Evolutionary conservation across 2,329 filamentous ascomycete species (phyloP).

Genomic region (Phialophora verrucosa): DNA sequence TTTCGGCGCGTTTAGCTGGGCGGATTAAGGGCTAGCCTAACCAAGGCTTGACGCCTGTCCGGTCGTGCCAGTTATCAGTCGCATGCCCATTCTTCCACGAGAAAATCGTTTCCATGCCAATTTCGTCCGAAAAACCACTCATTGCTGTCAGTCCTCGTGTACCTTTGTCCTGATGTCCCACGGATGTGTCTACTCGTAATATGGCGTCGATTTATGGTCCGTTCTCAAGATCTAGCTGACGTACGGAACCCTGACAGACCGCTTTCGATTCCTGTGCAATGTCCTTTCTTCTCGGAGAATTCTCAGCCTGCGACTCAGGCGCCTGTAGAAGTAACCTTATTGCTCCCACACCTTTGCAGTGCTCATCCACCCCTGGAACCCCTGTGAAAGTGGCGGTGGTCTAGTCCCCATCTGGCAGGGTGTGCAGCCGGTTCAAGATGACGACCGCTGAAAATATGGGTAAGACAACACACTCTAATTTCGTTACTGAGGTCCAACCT

Average conservation of each 20-base stretch:
- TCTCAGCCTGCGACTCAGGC: not conserved
- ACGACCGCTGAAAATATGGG: constrained; percentile 5
- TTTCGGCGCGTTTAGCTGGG: constrained; percentile 5
- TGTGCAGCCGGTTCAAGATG: not conserved
- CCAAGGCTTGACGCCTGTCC: not conserved
- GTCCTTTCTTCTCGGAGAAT: constrained; percentile 16
- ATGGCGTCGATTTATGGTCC: not conserved
- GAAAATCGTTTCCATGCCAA: constrained; percentile 13
- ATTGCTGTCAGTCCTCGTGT: not conserved
- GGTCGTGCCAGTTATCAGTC: constrained; percentile 3
- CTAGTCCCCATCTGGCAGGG: constrained; percentile 17
- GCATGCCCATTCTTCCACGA: constrained; percentile 1
- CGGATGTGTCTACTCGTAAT: not conserved
- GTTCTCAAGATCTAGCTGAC: not conserved
- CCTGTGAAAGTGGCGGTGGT: constrained; percentile 17
- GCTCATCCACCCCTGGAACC: constrained; percentile 6
- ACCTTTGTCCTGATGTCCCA: not conserved
- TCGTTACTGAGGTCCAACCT: constrained; percentile 11
- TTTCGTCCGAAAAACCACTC: constrained; percentile 11
- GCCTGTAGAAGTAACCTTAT: too few species aligned
- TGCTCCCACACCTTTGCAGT: not conserved
- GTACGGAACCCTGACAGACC: not conserved
- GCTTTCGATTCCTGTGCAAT: not conserved
- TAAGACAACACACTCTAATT: not conserved
- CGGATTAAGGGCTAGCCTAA: constrained; percentile 2